Conservation (phyloP, 2,329 filamentous ascomycete genomes). For the Colletotrichum higginsianum region DNA sequence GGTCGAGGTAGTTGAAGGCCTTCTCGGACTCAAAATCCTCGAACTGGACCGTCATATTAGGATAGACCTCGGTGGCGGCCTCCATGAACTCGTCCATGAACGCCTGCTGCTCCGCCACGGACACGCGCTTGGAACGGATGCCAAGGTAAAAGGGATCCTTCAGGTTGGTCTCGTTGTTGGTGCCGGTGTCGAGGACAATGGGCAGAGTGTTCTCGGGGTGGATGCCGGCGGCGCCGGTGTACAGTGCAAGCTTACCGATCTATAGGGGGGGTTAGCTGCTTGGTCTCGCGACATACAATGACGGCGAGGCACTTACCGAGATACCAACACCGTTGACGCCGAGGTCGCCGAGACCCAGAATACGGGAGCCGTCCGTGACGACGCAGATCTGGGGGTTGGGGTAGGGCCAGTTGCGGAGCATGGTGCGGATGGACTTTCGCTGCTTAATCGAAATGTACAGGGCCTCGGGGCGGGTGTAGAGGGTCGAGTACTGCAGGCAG, state of each 20-base stretch:
- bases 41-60: constrained; percentile 85
- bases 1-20: constrained; percentile 92
- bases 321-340: constrained; percentile 99
- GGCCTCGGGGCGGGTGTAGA: constrained; percentile 95
- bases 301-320: constrained; percentile 71
- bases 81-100: constrained; percentile 99
- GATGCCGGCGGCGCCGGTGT: constrained; percentile 96
- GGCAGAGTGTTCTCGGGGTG: constrained; percentile 87
- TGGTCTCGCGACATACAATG: background rate
- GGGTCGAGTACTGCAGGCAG: constrained; percentile 94
- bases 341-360: constrained; percentile 91
- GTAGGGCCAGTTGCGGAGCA: constrained; percentile 95
- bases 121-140: constrained; percentile 85
- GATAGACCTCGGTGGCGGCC: constrained; percentile 82
- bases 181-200: constrained; percentile 78
- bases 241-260: constrained; percentile 94
- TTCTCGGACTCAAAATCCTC: constrained; percentile 96
- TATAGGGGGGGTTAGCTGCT: constrained; percentile 51
- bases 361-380: constrained; percentile 95
- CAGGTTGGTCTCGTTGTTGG: constrained; percentile 76
- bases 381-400: constrained; percentile 93
- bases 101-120: constrained; percentile 83
- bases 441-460: constrained; percentile 98
- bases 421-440: constrained; percentile 88
- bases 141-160: constrained; percentile 88